Evolutionary conservation across 2,329 filamentous ascomycete species (phyloP).

Genomic region (Fusarium tuaranense): DNA sequence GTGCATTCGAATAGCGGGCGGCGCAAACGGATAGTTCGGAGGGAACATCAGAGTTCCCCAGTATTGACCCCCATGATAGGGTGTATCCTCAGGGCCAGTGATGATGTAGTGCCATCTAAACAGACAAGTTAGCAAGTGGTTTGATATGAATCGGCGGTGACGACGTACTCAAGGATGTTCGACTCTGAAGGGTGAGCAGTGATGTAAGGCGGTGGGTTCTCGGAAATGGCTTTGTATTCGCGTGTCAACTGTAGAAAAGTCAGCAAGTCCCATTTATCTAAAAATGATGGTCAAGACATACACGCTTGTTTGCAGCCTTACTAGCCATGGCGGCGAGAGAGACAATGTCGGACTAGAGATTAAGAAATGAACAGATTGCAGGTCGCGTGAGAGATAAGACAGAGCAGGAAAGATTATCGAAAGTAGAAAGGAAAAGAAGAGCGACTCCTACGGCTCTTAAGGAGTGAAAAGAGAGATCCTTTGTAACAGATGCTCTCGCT

Average conservation of each 20-base stretch:
- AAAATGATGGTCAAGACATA: slow-evolving; percentile 52
- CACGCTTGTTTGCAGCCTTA: slow-evolving; percentile 78
- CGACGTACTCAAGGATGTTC: slow-evolving; percentile 85
- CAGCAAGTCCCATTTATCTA: slow-evolving; percentile 29
- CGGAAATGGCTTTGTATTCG: slow-evolving; percentile 71
- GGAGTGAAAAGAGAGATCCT: slow-evolving; percentile 7
- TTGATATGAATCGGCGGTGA: slow-evolving; percentile 5
- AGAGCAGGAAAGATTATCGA: neutral
- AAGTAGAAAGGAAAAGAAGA: slow-evolving; percentile 12
- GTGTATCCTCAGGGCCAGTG: slow-evolving; percentile 92
- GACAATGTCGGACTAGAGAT: slow-evolving; percentile 8
- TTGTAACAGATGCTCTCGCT: slow-evolving; percentile 6
- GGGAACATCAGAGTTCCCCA: slow-evolving; percentile 98
- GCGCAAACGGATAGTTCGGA: slow-evolving; percentile 95
- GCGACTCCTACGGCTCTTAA: neutral
- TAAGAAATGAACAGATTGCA: slow-evolving; percentile 43
- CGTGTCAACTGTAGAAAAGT: slow-evolving; percentile 63
- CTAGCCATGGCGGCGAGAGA: slow-evolving; percentile 68
- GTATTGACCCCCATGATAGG: slow-evolving; percentile 95
- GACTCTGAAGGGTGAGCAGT: slow-evolving; percentile 88
- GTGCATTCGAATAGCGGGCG: slow-evolving; percentile 98
- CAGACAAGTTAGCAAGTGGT: slow-evolving; percentile 23
- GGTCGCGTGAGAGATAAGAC: slow-evolving; percentile 37
- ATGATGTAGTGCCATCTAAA: slow-evolving; percentile 92
- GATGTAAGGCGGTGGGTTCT: slow-evolving; percentile 90